These are phyloP conservation scores for Phialophora macrospora DNA, from an alignment of 2,329 filamentous ascomycete genomes.

Conservation along the genomic window DNA sequence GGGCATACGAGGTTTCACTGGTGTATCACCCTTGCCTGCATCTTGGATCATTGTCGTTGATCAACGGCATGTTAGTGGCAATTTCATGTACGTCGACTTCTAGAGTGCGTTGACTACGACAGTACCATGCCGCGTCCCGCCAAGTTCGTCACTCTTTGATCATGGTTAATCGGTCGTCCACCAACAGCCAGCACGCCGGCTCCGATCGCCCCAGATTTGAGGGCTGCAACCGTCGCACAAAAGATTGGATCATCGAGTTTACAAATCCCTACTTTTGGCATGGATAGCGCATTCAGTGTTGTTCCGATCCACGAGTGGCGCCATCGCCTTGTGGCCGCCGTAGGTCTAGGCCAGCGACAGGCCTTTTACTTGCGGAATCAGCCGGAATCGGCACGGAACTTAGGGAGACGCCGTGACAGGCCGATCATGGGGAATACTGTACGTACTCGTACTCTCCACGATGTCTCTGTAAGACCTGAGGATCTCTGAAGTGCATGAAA, in stretches of 20 bases:
- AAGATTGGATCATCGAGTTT: not conserved
- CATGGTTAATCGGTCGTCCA: not conserved
- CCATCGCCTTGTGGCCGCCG: not conserved
- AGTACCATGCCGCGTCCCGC: not conserved
- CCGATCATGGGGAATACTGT: not conserved
- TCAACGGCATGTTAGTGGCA: conserved; percentile 10
- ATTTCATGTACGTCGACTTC: not conserved
- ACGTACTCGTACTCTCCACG: not conserved
- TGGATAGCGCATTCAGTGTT: not conserved
- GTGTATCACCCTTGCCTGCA: conserved; percentile 20
- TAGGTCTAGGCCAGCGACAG: conserved; percentile 1
- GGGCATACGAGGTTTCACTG: conserved; percentile 18
- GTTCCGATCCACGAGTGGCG: not conserved
- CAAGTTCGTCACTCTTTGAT: not conserved
- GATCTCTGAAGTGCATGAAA: not conserved
- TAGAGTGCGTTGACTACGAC: not conserved
- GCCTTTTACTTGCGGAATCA: conserved; percentile 3
- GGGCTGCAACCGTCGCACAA: not conserved
- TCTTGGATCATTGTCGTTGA: not conserved
- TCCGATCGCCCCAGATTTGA: not conserved
- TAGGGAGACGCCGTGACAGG: not conserved
- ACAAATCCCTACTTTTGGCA: conserved; percentile 17
- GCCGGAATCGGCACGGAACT: not conserved
- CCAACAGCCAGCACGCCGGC: not conserved
- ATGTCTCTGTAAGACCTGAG: not conserved